These are phyloP conservation scores for Torulaspora delbrueckii DNA, from an alignment of 805 yeast species.

Conservation along the genomic window DNA sequence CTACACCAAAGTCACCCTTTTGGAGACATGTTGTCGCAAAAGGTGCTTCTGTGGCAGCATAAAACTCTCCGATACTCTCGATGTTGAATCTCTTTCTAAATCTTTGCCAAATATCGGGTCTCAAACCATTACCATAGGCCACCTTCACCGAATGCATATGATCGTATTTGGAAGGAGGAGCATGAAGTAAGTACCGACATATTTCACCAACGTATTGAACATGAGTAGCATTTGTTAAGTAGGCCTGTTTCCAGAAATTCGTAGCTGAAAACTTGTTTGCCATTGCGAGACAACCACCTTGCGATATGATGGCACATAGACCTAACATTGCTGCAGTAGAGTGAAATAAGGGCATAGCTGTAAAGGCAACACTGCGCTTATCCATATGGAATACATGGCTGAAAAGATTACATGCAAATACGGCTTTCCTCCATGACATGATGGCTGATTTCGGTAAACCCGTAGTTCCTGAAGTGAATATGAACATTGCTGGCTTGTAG, in stretches of 20 bases:
- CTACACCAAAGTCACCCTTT: constrained; percentile 72
- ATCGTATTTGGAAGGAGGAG: constrained; percentile 64
- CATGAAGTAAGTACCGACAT: constrained; percentile 73
- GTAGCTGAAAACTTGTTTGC: constrained; percentile 79
- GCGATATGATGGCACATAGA: constrained; percentile 58
- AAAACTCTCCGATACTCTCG: constrained; percentile 78
- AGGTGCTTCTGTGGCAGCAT: constrained; percentile 92
- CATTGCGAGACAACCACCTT: constrained; percentile 72
- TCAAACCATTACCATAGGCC: constrained; percentile 88
- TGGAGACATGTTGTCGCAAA: constrained; percentile 80
- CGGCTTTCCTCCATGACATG: constrained; percentile 84
- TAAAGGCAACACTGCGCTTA: constrained; percentile 57
- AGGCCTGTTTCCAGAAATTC: constrained; percentile 87
- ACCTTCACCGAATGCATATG: constrained; percentile 52
- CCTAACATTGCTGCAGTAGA: constrained; percentile 91
- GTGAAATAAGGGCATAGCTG: constrained; percentile 94
- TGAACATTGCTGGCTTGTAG: constrained; percentile 61
- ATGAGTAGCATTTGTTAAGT: constrained; percentile 64
- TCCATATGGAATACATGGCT: constrained; percentile 61
- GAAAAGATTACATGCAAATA: constrained; percentile 64
- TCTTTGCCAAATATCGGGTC: constrained; percentile 81
- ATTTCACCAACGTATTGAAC: constrained; percentile 94
- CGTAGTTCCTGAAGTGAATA: constrained; percentile 92
- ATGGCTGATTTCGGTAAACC: constrained; percentile 93
- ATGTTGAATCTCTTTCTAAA: constrained; percentile 76